Base-by-base conservation (phyloP, 345 rosid species). In the Eutrema yunnanense region DNA sequence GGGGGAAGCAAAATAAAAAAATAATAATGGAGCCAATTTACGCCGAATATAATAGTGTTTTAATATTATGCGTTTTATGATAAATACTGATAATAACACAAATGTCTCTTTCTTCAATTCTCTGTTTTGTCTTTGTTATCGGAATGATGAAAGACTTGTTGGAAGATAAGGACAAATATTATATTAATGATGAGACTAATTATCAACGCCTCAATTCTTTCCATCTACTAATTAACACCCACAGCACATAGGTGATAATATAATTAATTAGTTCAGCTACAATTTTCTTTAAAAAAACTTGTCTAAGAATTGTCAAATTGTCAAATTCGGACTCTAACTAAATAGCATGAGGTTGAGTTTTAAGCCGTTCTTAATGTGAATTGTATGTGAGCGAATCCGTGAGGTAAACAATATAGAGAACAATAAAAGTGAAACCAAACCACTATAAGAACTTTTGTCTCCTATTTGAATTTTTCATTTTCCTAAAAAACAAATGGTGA, bases 41-140 rank as follows among this genome's bases (percentile, higher is more conserved):
- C 12, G 3, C 22, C 22, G 33, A 48, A 33, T 47, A 65, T 49
- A 49, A 48, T 47, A 34, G 3, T 34, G 44, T 48, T 50, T 36
- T 27, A 36, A 52, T 26, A 37, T 50, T 65, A 46, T 47, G 19
- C 4, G 46, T 6, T 48, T 22, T 48, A 19, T 22, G 19, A 34
- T 48, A 48, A 4, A 19, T 52, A 52, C 10, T 66, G 60, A 66
- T 66, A 52, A 52, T 40, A 40, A 51, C 71, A 66, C 61, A 66
- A 52, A 66, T 66, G 61, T 52, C 50, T 52, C 27, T 52, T 51
- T 52, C 60, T 52, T 38, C 40, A 40, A 14, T 66, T 65, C 60
- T 51, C 2, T 51, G 16, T 36, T 38, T 51, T 51, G 59, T 65
- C 59, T 37, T 65, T 51, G 59, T 66, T 51, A 13, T 38, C 59